Conservation (phyloP, 495 filamentous ascomycete genomes). For the Emericellopsis terricola region DNA sequence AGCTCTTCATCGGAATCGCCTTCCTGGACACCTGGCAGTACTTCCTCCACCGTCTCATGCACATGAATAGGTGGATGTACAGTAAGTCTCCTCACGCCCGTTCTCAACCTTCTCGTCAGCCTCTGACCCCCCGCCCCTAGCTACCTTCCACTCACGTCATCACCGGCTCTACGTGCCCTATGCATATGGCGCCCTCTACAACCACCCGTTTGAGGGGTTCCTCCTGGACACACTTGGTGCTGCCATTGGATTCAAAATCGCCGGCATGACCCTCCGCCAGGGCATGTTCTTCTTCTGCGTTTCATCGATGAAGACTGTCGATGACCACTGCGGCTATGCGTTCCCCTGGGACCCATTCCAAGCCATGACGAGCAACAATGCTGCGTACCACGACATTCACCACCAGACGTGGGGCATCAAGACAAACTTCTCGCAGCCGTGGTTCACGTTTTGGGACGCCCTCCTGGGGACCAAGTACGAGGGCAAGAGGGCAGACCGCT, state of each 20-base stretch:
- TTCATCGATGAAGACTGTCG: constrained; percentile 86
- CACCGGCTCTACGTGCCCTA: constrained; percentile 95
- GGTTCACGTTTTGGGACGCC: constrained; percentile 75
- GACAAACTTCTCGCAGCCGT: constrained; percentile 58
- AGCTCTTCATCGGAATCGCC: constrained; percentile 52
- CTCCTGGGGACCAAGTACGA: constrained; percentile 55
- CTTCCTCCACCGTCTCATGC: constrained; percentile 87
- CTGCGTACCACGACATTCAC: constrained; percentile 91
- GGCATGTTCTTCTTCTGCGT: constrained; percentile 70
- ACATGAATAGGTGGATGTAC: constrained; percentile 91
- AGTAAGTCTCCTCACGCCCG: constrained; percentile 37
- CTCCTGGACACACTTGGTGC: constrained; percentile 81
- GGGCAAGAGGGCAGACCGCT: constrained; percentile 32
- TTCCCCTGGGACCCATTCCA: constrained; percentile 92
- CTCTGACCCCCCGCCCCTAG: constrained; percentile 21
- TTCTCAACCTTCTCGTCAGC: background rate
- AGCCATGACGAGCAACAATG: constrained; percentile 79
- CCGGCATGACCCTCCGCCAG: constrained; percentile 61
- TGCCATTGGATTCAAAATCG: constrained; percentile 57
- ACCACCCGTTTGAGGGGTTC: constrained; percentile 86
- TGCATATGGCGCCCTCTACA: constrained; percentile 92
- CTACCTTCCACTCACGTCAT: constrained; percentile 81
- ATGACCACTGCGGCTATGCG: constrained; percentile 93
- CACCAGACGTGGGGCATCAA: constrained; percentile 99
- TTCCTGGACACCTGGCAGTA: constrained; percentile 94